These are phyloP conservation scores for Dovyalis caffra DNA, from an alignment of 345 rosid species.

Conservation along the genomic window DNA sequence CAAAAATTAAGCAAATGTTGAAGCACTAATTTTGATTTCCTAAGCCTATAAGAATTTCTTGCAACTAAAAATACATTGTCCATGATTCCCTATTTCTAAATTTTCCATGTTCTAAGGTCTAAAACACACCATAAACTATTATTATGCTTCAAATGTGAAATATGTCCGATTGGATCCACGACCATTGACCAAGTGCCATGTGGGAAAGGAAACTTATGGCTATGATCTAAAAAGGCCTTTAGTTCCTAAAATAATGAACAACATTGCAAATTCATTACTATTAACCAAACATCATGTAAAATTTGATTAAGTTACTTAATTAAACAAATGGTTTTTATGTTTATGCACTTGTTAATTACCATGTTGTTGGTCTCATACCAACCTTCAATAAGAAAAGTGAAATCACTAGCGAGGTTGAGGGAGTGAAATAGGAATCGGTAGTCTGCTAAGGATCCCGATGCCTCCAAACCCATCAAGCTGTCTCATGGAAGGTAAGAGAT, in stretches of 20 bases:
- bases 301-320: neutral
- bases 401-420: constrained; percentile 60
- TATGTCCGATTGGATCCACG: constrained; percentile 11
- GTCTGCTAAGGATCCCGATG: constrained; percentile 55
- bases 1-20: constrained; percentile 62
- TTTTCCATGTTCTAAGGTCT: too few relatives aligned
- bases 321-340: neutral
- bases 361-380: constrained; percentile 78
- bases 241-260: constrained; percentile 7
- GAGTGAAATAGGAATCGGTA: constrained; percentile 69
- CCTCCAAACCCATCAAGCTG: constrained; percentile 86
- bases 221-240: constrained; percentile 17
- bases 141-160: constrained; percentile 22
- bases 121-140: too few relatives aligned
- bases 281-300: neutral
- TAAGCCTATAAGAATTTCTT: constrained; percentile 80
- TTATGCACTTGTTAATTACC: constrained; percentile 28
- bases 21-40: constrained; percentile 86
- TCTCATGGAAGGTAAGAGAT: constrained; percentile 62
- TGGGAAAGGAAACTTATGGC: constrained; percentile 23
- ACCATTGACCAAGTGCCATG: constrained; percentile 28
- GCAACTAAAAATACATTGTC: neutral
- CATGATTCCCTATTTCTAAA: too few relatives aligned
- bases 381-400: constrained; percentile 77
- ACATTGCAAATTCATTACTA: too few relatives aligned